These are phyloP conservation scores for Hericium rajendrae DNA, from an alignment of 768 basidiomycete genomes.

Conservation along the genomic window DNA sequence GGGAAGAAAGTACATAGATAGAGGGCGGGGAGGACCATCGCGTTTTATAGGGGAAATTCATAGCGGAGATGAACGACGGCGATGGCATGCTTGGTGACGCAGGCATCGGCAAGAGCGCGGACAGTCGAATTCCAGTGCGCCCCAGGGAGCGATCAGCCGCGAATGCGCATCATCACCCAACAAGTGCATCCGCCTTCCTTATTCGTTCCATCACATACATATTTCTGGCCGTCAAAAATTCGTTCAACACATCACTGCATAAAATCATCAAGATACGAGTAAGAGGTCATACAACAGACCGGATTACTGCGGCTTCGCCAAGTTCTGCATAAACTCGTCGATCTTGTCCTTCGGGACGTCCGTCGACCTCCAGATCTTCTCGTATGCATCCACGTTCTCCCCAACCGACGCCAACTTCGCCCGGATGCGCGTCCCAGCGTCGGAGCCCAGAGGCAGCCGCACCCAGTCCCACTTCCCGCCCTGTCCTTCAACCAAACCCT, in stretches of 20 bases:
- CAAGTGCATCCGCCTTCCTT: too few relatives aligned
- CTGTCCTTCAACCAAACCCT: conserved; percentile 6
- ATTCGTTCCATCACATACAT: too few relatives aligned
- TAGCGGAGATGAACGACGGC: too few relatives aligned
- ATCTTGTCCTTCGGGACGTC: conserved; percentile 14
- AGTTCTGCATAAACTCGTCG: neutral
- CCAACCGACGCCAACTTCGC: conserved; percentile 11
- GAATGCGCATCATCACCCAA: too few relatives aligned
- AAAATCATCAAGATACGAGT: too few relatives aligned
- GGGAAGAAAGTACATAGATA: neutral
- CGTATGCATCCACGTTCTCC: conserved; percentile 16
- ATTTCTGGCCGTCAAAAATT: too few relatives aligned
- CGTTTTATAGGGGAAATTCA: neutral
- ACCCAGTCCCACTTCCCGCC: conserved; percentile 14
- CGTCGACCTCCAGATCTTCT: conserved; percentile 19
- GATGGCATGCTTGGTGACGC: too few relatives aligned
- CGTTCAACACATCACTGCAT: too few relatives aligned
- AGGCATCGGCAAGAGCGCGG: too few relatives aligned
- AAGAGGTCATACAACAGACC: too few relatives aligned
- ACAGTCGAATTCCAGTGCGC: too few relatives aligned
- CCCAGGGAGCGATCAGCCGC: too few relatives aligned
- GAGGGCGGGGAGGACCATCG: neutral
- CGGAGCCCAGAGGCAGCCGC: conserved; percentile 17
- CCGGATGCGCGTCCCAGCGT: conserved; percentile 14
- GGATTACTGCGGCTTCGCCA: neutral